Percentiles rank a stretch among this genome's conserved stretches.
Conservation (phyloP, 306 rosid species). For the Oxytropis ochrocephala region DNA sequence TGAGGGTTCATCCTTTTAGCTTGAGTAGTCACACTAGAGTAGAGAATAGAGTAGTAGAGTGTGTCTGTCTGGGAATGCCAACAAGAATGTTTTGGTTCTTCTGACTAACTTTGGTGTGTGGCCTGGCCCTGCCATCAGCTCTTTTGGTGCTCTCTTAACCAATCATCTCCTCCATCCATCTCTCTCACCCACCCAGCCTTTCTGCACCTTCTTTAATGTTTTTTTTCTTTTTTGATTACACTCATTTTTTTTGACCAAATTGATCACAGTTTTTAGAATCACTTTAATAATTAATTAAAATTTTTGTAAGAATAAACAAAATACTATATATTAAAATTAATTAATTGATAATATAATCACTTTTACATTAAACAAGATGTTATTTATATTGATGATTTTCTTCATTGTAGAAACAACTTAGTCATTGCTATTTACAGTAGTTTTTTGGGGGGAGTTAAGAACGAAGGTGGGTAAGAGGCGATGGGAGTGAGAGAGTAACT, state of each 20-base stretch:
- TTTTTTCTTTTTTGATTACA: not conserved
- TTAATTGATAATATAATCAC: too few species aligned
- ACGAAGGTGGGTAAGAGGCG: too few species aligned
- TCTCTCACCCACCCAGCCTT: not conserved
- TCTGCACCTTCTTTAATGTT: not conserved
- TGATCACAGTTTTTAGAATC: too few species aligned
- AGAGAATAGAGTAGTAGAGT: slow-evolving; percentile 26
- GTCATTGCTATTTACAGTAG: too few species aligned
- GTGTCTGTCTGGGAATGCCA: slow-evolving; percentile 39
- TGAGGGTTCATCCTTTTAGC: slow-evolving; percentile 27
- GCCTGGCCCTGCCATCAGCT: slow-evolving; percentile 2
- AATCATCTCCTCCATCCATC: slow-evolving; percentile 17
- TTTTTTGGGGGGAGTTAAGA: too few species aligned
- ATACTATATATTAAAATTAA: too few species aligned
- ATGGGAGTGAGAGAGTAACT: too few species aligned
- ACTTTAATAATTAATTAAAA: too few species aligned
- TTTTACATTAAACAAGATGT: too few species aligned
- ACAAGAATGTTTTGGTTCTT: slow-evolving; percentile 74
- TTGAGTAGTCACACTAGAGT: slow-evolving; percentile 41
- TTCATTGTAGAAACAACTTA: too few species aligned
- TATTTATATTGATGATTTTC: too few species aligned
- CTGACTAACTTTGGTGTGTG: slow-evolving; percentile 23
- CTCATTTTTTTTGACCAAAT: not conserved
- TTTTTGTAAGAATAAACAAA: too few species aligned
- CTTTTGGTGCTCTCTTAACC: slow-evolving; percentile 32